phyloP scores from a whole-genome alignment of 2,329 filamentous ascomycete species.

The Westerdykella sp. region DNA sequence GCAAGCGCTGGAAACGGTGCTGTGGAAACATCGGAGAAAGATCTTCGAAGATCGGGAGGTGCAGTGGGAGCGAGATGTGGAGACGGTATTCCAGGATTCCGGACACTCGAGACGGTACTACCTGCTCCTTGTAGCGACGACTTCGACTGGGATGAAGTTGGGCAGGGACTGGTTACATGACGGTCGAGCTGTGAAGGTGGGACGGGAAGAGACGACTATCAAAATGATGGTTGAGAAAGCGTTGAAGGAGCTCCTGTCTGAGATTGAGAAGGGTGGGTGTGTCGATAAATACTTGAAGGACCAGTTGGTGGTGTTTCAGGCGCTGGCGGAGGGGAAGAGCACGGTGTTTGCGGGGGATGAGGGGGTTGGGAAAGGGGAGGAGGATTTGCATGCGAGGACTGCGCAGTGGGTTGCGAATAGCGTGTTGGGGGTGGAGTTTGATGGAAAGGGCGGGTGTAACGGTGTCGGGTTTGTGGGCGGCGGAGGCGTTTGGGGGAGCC shows the following conservation, averaged over 20 bases:
- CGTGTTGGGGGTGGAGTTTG: slow-evolving; percentile 37
- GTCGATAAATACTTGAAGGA: slow-evolving; percentile 53
- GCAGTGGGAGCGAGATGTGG: slow-evolving; percentile 1
- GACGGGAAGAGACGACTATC: slow-evolving; percentile 21
- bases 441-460: slow-evolving; percentile 32
- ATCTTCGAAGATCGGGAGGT: slow-evolving; percentile 16
- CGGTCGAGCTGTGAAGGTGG: slow-evolving; percentile 12
- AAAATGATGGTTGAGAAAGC: slow-evolving; percentile 40
- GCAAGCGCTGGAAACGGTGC: slow-evolving; percentile 20
- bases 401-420: slow-evolving; percentile 41
- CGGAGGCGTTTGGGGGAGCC: not conserved
- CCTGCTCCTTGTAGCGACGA: slow-evolving; percentile 51
- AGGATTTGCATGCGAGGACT: slow-evolving; percentile 43
- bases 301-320: slow-evolving; percentile 55
- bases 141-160: slow-evolving; percentile 43
- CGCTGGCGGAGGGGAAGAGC: slow-evolving; percentile 44
- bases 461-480: slow-evolving; percentile 30
- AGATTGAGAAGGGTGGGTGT: slow-evolving; percentile 44
- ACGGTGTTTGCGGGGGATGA: slow-evolving; percentile 23
- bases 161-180: slow-evolving; percentile 49
- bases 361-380: slow-evolving; percentile 7
- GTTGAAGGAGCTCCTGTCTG: slow-evolving; percentile 39
- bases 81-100: slow-evolving; percentile 38
- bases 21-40: slow-evolving; percentile 10
- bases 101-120: slow-evolving; percentile 45